Evolutionary conservation across 345 rosid genomes (phyloP).

Genomic region (Lumnitzera littorea): DNA sequence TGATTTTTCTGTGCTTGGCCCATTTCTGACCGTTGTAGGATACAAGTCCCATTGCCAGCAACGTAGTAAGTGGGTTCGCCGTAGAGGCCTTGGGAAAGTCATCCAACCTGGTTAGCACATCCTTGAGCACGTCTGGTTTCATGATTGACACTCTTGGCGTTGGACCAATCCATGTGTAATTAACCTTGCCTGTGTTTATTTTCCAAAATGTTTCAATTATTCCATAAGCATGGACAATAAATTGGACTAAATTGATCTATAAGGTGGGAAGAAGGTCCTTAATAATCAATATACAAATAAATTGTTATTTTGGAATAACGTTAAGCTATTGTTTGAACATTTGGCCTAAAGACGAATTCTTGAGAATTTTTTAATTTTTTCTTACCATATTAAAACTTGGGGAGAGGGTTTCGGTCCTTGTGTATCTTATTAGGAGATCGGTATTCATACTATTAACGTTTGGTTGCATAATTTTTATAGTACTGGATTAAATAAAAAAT

Average conservation of each 20-base stretch:
- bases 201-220: background rate
- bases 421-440: too few species aligned
- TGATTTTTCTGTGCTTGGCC: conserved; percentile 8
- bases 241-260: background rate
- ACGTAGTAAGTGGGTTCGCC: background rate
- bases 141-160: conserved; percentile 3
- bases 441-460: too few species aligned
- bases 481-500: too few species aligned
- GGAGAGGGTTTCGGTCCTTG: too few species aligned
- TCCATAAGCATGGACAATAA: background rate
- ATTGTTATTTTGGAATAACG: too few species aligned
- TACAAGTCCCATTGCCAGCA: background rate
- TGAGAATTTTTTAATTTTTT: too few species aligned
- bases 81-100: background rate
- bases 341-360: too few species aligned
- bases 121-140: conserved; percentile 8
- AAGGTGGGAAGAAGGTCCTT: too few species aligned
- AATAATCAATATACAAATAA: too few species aligned
- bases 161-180: conserved; percentile 9
- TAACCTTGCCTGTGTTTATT: conserved; percentile 3
- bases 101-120: background rate
- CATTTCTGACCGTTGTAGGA: conserved; percentile 6
- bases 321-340: too few species aligned
- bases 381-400: too few species aligned
- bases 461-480: too few species aligned